Base-by-base conservation (phyloP, 2,329 filamentous ascomycete species). In the Penicillium concentricum region DNA sequence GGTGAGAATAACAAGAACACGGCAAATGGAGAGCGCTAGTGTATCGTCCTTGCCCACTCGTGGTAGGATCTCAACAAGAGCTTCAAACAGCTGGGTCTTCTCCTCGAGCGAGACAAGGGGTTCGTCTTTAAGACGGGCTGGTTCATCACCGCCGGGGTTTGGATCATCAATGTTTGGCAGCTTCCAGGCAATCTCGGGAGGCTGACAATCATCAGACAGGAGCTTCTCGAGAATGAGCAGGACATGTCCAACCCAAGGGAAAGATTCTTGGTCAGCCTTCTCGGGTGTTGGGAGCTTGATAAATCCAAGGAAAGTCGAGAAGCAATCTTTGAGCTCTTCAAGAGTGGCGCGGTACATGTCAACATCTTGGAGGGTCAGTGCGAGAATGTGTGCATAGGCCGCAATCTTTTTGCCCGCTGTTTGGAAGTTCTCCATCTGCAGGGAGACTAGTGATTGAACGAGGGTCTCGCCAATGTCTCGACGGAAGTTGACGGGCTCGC, bases 181-280 rank as follows among this genome's bases (percentile, higher is more conserved):
- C 45, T 73, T 87, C 90, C 91, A 96, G 60, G 83, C 81, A 26
- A 90, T 87, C 57, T 89, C 84, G 5, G 83, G 79, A 3, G 92
- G 92, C 62, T 93, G 87, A 66, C 91, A 88, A 72, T 97, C 94
- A 66, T 96, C 90, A 15, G 89, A 88, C n/a, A 99, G 80, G 32
- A 97, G 80, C 51, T 90, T 90, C 78, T 99, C 94, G 47, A 97
- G 82, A 48, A 99, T 89, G 16, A 97, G 82, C 34, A 99, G 80
- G 32, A 97, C 86, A 68, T 94, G 92, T 13, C 91, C 90, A 61
- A 97, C 88, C 92, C 93, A 99, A 1, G 91, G 90, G 5, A 92
- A 90, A n/a, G 91, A 80, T 57, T 94, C 89, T 47, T 96, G 90
- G 0, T 82, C 78, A 4, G 88, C 81, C 54, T 87, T 84, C 26